Base-by-base conservation (phyloP, 2,329 filamentous ascomycete species). In the Verticillium longisporum region DNA sequence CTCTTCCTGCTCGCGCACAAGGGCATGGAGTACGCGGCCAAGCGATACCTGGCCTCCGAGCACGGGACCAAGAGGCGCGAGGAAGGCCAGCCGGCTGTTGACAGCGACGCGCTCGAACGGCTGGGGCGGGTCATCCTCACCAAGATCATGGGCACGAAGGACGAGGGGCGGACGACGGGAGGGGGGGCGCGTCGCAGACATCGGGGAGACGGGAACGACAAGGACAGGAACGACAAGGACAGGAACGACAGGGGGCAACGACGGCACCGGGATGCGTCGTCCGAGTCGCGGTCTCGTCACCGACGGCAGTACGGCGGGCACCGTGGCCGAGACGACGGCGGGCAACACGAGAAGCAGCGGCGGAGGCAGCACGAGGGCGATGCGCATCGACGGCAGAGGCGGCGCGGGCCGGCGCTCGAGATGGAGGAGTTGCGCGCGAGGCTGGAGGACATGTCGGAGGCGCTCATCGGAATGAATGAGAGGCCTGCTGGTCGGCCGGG, bases 391-490 rank as follows among this genome's bases (percentile, higher is more conserved):
- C n/a, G 18, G 21, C 45, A 50, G 9, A n/a, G 45, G 2, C 45
- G 45, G 2, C 45, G 18, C n/a, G n/a, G 45, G 5, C 18, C 45
- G 7, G 18, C 32, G 21, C 55, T 37, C 6, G 55, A 56, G 55
- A 36, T 58, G 15, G 41, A 45, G 2, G 37, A 45, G 5, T 54
- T 64, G 4, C 55, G 58, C n/a, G 32, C 37, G 5, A 53, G 57
- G 36, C n/a, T 65, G 41, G 63, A 64, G 57, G 59, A 53, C 9
- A 55, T 65, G 18, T 64, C 63, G 18, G 60, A 61, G 11, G 56
- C 62, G 11, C 36, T 65, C 38, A 62, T 59, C 13, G 63, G 61
- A 1, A 38, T 65, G 15, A 64, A 63, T 55, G 63, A 59, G 50
- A 57, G 60, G 6, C 60, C 63, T 15, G 56, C 21, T 4, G 37